Conservation (phyloP, 768 basidiomycete species). For the Rubroboletus satanas region DNA sequence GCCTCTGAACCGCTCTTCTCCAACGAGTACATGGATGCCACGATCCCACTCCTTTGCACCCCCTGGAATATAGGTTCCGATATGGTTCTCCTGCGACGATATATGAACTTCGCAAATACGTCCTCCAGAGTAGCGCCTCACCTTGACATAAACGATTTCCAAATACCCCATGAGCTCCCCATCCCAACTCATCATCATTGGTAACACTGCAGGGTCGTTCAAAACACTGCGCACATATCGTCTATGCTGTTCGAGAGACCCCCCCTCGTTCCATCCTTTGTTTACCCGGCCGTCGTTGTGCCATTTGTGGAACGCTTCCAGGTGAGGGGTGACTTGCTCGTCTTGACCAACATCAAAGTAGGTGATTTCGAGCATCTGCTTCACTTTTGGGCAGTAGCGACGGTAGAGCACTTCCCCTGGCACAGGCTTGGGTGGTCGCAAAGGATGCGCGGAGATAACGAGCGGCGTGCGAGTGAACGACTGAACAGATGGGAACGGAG, state of each 20-base stretch:
- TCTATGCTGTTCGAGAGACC: constrained; percentile 42
- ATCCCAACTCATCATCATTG: constrained; percentile 48
- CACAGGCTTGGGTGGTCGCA: constrained; percentile 46
- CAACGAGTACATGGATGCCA: constrained; percentile 44
- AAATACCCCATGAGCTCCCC: constrained; percentile 40
- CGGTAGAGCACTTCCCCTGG: constrained; percentile 40
- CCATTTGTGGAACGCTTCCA: constrained; percentile 46
- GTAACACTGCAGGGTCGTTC: constrained; percentile 37
- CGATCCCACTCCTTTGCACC: constrained; percentile 32
- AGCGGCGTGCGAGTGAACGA: constrained; percentile 44
- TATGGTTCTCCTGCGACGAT: constrained; percentile 15
- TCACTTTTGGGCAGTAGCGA: constrained; percentile 33
- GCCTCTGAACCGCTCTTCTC: constrained; percentile 46
- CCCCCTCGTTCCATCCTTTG: constrained; percentile 43
- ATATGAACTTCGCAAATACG: background rate
- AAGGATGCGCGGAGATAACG: constrained; percentile 49
- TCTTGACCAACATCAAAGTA: constrained; percentile 24
- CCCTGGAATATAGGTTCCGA: constrained; percentile 24
- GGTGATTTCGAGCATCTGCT: constrained; percentile 31
- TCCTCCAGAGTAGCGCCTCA: constrained; percentile 9
- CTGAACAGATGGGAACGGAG: constrained; percentile 35
- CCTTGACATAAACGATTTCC: constrained; percentile 47
- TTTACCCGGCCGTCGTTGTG: constrained; percentile 48
- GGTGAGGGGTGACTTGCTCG: constrained; percentile 26
- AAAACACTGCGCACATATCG: constrained; percentile 36